Conservation (phyloP, 2,329 filamentous ascomycete species). For the Penicillium sp. region DNA sequence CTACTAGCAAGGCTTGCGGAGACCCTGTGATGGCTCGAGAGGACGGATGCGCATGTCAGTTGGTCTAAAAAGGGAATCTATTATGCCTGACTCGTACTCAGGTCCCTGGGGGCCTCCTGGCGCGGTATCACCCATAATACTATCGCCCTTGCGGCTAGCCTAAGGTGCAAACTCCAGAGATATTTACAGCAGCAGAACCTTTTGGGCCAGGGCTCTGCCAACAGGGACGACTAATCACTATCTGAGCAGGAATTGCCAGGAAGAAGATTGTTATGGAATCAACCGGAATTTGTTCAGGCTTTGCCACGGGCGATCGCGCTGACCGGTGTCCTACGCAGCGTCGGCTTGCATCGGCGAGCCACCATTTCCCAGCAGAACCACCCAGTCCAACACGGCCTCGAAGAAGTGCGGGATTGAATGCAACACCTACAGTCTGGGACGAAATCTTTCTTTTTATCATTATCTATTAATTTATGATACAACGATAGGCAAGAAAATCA, state of each 20-base stretch:
- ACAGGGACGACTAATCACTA: background rate
- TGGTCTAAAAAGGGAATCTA: background rate
- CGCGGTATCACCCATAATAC: background rate
- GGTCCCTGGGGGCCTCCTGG: background rate
- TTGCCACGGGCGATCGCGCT: too few relatives aligned
- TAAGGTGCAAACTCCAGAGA: background rate
- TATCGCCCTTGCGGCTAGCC: background rate
- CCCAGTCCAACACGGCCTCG: too few relatives aligned
- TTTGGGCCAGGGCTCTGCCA: background rate
- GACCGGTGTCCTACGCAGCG: too few relatives aligned
- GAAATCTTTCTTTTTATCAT: background rate
- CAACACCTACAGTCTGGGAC: too few relatives aligned
- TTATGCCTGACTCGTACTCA: background rate
- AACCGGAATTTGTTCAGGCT: too few relatives aligned
- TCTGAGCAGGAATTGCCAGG: too few relatives aligned
- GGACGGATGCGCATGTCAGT: background rate
- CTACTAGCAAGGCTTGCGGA: background rate
- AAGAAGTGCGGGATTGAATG: too few relatives aligned
- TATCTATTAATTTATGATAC: background rate
- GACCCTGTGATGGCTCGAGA: background rate
- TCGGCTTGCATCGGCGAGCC: too few relatives aligned
- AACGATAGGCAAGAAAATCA: background rate
- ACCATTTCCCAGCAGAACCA: too few relatives aligned
- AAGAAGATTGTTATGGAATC: too few relatives aligned
- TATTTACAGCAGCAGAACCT: background rate